Percentiles rank a stretch among this genome's conserved stretches.
Evolutionary conservation across 192 early-diverging fungal genomes (phyloP).

Genomic region (Phlyctochytrium bullatum): DNA sequence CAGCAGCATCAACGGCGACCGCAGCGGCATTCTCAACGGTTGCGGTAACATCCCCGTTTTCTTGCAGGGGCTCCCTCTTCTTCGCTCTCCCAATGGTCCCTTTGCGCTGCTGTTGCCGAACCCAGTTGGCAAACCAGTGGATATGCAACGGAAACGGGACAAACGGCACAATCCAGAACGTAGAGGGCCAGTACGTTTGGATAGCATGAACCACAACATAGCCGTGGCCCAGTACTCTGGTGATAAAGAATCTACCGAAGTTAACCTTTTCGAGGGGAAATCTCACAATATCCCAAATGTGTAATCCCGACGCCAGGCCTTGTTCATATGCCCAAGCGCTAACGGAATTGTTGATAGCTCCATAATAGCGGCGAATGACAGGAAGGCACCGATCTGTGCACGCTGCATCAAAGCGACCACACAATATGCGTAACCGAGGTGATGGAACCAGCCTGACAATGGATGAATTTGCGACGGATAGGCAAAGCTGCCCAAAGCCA

Average conservation of each 20-base stretch:
- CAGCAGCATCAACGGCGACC: not conserved
- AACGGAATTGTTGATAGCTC: constrained; percentile 60
- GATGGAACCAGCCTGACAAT: constrained; percentile 66
- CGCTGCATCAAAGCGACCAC: not conserved
- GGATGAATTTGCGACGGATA: constrained; percentile 52
- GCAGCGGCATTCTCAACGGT: not conserved
- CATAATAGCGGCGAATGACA: constrained; percentile 23
- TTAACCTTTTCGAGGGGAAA: not conserved
- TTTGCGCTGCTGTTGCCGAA: not conserved
- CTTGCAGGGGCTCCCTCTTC: not conserved
- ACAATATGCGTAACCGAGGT: constrained; percentile 39
- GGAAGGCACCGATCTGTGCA: not conserved
- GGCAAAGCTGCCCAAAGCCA: constrained; percentile 46
- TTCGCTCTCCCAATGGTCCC: not conserved
- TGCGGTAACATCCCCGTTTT: not conserved
- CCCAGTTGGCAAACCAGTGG: not conserved
- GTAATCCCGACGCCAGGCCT: constrained; percentile 42
- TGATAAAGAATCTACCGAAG: not conserved
- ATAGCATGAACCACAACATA: not conserved
- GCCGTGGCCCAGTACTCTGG: not conserved
- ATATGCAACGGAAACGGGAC: not conserved
- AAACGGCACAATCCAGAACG: not conserved
- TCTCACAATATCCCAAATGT: constrained; percentile 47
- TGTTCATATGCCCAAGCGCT: constrained; percentile 53
- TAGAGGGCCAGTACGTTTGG: not conserved